Evolutionary conservation across 257 asterid species (phyloP).

Genomic region (Nicotiana knightiana): DNA sequence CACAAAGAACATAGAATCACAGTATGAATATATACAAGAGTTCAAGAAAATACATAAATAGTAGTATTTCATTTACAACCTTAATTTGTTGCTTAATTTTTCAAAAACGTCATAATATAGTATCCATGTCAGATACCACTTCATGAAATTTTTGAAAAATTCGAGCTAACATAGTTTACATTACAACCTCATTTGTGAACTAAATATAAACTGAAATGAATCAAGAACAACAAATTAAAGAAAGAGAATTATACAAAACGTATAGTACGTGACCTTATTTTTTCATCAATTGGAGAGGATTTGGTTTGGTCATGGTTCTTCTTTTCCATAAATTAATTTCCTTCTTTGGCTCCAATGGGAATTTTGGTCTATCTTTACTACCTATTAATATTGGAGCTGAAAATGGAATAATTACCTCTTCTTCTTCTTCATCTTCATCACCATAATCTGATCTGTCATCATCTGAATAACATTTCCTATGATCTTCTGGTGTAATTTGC

Average conservation of each 20-base stretch:
- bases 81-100: background rate
- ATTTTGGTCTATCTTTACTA: constrained; percentile 6
- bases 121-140: fast-evolving
- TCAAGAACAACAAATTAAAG: background rate
- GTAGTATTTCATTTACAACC: no score
- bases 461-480: constrained; percentile 27
- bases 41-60: background rate
- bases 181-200: no score
- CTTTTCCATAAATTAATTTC: constrained; percentile 89
- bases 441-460: constrained; percentile 23
- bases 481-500: constrained; percentile 34
- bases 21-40: background rate
- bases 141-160: background rate
- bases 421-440: constrained; percentile 30
- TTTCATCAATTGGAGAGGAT: constrained; percentile 39
- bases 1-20: no score
- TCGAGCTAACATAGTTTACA: background rate
- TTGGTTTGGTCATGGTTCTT: constrained; percentile 73
- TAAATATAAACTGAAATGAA: background rate
- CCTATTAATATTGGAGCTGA: constrained; percentile 42
- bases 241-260: background rate
- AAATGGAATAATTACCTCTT: constrained; percentile 35
- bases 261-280: background rate
- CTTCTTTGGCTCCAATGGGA: constrained; percentile 59
- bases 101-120: fast-evolving